Conservation (phyloP, 805 yeast genomes). For the Henningerozyma blattae region DNA sequence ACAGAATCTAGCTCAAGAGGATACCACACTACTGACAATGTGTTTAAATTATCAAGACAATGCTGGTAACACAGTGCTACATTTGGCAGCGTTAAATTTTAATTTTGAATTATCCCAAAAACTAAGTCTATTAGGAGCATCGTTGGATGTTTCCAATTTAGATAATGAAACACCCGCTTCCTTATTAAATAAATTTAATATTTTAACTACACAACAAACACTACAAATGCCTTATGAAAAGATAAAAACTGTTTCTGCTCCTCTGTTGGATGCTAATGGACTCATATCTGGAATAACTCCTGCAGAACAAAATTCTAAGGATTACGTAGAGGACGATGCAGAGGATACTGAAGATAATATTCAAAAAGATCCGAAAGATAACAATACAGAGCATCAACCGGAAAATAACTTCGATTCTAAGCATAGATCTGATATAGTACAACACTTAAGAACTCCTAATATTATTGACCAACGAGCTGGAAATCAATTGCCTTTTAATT, state of each 20-base stretch:
- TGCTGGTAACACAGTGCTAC: conserved; percentile 78
- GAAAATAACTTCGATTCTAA: too few species aligned
- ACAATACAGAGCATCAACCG: not conserved
- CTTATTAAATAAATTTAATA: conserved; percentile 18
- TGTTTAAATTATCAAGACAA: conserved; percentile 66
- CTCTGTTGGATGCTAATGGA: not conserved
- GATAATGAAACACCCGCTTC: conserved; percentile 21
- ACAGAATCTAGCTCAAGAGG: conserved; percentile 28
- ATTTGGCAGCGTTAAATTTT: conserved; percentile 43
- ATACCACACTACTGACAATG: conserved; percentile 38
- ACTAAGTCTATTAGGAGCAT: conserved; percentile 22
- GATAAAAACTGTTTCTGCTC: not conserved
- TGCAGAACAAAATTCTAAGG: not conserved
- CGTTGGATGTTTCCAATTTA: conserved; percentile 18
- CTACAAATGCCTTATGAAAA: not conserved
- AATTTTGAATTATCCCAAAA: conserved; percentile 23
- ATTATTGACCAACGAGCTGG: not conserved
- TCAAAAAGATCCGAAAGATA: not conserved
- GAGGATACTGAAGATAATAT: not conserved
- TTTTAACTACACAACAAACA: conserved; percentile 2
- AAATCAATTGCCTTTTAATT: not conserved
- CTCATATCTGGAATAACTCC: not conserved
- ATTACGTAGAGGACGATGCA: not conserved
- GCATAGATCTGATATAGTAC: not conserved
- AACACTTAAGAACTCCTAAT: not conserved